Percentiles rank a stretch among this genome's conserved stretches.
Evolutionary conservation across 1,284 basidiomycete genomes (phyloP).

Genomic region (Leccinum variabile): DNA sequence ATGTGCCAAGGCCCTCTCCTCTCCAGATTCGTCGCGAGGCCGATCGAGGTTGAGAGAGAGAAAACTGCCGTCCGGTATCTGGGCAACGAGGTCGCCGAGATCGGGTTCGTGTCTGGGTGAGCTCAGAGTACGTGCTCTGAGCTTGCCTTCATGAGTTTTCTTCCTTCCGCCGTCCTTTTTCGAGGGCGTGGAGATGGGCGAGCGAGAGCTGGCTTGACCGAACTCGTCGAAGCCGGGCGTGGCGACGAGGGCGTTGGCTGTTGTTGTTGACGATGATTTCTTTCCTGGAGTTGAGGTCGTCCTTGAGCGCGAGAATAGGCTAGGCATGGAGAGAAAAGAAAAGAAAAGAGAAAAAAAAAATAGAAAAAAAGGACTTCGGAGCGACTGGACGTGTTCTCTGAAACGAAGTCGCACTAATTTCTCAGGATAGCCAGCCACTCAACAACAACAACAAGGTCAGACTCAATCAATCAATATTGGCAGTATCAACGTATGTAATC

Average conservation of each 20-base stretch:
- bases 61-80: slow-evolving; percentile 64
- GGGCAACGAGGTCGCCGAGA: slow-evolving; percentile 36
- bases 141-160: slow-evolving; percentile 45
- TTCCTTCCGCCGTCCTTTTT: slow-evolving; percentile 50
- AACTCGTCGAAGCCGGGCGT: slow-evolving; percentile 57
- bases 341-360: neutral
- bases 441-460: neutral
- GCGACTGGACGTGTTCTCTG: slow-evolving; percentile 5
- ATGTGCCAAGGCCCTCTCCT: slow-evolving; percentile 36
- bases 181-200: slow-evolving; percentile 19
- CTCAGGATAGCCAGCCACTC: slow-evolving; percentile 24
- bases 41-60: slow-evolving; percentile 57
- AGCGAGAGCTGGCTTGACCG: slow-evolving; percentile 45
- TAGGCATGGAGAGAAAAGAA: slow-evolving; percentile 46
- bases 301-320: slow-evolving; percentile 56
- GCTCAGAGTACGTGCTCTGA: slow-evolving; percentile 42
- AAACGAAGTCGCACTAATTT: slow-evolving; percentile 20
- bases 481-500: neutral
- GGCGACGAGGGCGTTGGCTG: slow-evolving; percentile 13
- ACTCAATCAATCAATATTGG: neutral
- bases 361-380: neutral
- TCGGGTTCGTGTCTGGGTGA: slow-evolving; percentile 35
- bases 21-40: slow-evolving; percentile 40
- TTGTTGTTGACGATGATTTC: slow-evolving; percentile 13
- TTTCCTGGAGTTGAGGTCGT: slow-evolving; percentile 52